Evolutionary conservation across 2,329 filamentous ascomycete genomes (phyloP).

Genomic region (Pestalotiopsis sp.): DNA sequence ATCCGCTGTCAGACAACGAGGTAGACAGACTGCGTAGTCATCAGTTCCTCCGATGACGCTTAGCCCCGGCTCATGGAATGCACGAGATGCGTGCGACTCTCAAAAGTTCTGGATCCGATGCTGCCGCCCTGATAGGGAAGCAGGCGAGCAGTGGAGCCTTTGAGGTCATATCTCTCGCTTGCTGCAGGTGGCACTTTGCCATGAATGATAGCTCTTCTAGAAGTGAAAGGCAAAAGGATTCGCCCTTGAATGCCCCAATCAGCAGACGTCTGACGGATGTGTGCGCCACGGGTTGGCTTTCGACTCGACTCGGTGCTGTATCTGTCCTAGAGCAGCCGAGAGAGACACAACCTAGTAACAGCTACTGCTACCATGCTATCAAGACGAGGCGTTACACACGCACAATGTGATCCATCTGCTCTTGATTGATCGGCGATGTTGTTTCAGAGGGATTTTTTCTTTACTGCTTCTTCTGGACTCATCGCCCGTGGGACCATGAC

Average conservation of each 20-base stretch:
- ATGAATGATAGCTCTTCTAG: background rate
- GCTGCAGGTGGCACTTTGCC: constrained; percentile 1
- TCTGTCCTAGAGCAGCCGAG: background rate
- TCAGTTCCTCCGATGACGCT: constrained; percentile 9
- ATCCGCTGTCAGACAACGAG: background rate
- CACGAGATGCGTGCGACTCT: background rate
- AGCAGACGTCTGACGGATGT: background rate
- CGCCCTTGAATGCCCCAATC: background rate
- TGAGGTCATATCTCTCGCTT: background rate
- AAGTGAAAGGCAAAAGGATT: background rate
- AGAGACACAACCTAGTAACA: background rate
- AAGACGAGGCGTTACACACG: background rate
- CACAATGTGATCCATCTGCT: background rate
- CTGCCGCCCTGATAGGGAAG: constrained; percentile 1
- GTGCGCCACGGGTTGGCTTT: background rate
- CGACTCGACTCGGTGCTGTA: background rate
- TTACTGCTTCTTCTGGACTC: background rate
- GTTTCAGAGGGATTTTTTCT: background rate
- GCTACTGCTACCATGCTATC: background rate
- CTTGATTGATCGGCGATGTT: background rate
- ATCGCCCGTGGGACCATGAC: background rate
- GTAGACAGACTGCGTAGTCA: background rate
- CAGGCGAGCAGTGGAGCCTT: background rate
- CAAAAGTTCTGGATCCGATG: background rate
- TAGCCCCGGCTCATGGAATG: background rate